These are phyloP conservation scores for Arthrobotrys sinensis DNA, from an alignment of 2,329 filamentous ascomycete species.

Conservation along the genomic window DNA sequence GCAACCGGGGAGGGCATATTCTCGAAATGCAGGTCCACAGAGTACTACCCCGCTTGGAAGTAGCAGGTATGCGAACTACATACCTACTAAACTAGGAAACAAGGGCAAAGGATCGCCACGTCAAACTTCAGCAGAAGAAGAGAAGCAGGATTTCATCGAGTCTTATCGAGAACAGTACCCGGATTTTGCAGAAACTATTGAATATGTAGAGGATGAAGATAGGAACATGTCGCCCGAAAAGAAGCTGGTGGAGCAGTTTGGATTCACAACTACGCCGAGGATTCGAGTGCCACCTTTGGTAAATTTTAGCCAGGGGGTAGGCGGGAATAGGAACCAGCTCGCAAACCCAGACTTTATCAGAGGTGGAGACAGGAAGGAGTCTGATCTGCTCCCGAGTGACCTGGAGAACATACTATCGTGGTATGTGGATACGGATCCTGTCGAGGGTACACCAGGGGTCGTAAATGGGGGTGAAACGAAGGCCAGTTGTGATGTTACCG, in stretches of 20 bases:
- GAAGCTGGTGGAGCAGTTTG: slow-evolving; percentile 8
- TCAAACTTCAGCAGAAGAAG: slow-evolving; percentile 14
- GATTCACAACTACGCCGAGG: slow-evolving; percentile 32
- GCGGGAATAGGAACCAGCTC: background rate
- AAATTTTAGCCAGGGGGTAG: slow-evolving; percentile 2
- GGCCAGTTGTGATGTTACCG: slow-evolving; percentile 47
- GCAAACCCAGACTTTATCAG: background rate
- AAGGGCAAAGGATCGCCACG: background rate
- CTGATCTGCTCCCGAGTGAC: slow-evolving; percentile 25
- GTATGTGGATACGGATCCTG: slow-evolving; percentile 18
- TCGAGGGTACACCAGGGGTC: background rate
- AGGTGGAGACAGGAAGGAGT: slow-evolving; percentile 23
- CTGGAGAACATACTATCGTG: slow-evolving; percentile 41
- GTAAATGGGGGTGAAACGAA: slow-evolving; percentile 4
- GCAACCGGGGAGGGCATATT: slow-evolving; percentile 20
- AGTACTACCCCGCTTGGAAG: slow-evolving; percentile 5
- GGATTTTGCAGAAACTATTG: slow-evolving; percentile 28
- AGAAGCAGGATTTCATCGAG: slow-evolving; percentile 10
- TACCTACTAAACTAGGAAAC: background rate
- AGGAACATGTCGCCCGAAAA: slow-evolving; percentile 22
- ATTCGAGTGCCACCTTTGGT: slow-evolving; percentile 11
- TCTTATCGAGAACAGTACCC: slow-evolving; percentile 31
- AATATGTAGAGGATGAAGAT: slow-evolving; percentile 22
- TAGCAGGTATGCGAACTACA: slow-evolving; percentile 18
- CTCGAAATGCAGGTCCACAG: background rate